A percentile compares a stretch with the other conserved stretches of the same genome.
phyloP scores from a whole-genome alignment of 306 rosid species.

The Pyrus betulifolia region DNA sequence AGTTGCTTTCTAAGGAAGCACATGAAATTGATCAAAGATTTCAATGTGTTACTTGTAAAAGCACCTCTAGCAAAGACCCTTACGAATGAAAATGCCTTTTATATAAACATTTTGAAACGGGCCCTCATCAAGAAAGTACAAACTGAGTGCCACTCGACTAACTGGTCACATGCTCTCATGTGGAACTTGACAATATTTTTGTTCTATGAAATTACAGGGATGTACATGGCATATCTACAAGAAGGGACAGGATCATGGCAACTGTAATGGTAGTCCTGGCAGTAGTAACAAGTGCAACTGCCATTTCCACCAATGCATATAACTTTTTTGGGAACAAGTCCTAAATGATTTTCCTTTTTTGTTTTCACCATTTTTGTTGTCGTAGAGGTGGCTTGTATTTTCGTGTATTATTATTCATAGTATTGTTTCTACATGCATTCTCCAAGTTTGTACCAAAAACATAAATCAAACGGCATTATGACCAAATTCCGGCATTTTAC shows the following conservation, averaged over 20 bases:
- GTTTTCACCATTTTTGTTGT: background rate
- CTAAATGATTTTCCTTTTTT: background rate
- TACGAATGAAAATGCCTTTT: background rate
- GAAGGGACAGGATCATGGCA: conserved; percentile 55
- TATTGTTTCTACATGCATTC: background rate
- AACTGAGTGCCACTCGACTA: background rate
- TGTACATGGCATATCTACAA: conserved; percentile 62
- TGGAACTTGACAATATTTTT: background rate
- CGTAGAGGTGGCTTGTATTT: conserved; percentile 10
- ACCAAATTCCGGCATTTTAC: background rate
- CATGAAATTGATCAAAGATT: no score
- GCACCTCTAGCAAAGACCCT: no score
- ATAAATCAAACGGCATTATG: background rate
- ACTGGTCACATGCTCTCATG: background rate
- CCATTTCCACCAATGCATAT: conserved; percentile 65
- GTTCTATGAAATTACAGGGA: conserved; percentile 41
- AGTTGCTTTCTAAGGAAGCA: no score
- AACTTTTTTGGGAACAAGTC: conserved; percentile 27
- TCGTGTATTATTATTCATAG: no score
- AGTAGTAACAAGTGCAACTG: conserved; percentile 51
- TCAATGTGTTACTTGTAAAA: no score
- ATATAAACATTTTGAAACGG: no score
- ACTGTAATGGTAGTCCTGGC: conserved; percentile 59
- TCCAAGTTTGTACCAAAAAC: background rate
- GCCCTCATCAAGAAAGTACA: no score